phyloP scores from a whole-genome alignment of 1,284 basidiomycete species.

The Cutaneotrichosporon dermatis region DNA sequence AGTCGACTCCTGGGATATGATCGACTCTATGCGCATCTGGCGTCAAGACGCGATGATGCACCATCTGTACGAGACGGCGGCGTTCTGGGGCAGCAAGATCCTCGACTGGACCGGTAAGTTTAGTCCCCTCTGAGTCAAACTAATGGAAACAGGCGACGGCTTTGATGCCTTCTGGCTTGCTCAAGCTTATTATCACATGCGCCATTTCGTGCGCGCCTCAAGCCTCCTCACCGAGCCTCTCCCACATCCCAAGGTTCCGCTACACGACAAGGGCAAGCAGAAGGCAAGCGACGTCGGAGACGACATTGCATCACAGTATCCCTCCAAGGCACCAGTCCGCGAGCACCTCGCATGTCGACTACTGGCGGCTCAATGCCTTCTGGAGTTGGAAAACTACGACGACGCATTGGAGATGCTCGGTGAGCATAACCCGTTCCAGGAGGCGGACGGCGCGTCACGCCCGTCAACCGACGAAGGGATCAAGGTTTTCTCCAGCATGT shows the following conservation, averaged over 20 bases:
- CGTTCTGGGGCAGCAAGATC: slow-evolving; percentile 98
- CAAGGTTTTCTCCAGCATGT: slow-evolving; percentile 95
- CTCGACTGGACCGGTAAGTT: slow-evolving; percentile 83
- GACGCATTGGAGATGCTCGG: slow-evolving; percentile 92
- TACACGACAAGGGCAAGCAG: slow-evolving; percentile 15
- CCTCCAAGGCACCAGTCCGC: slow-evolving; percentile 56
- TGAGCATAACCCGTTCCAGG: slow-evolving; percentile 76
- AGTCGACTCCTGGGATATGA: slow-evolving; percentile 66
- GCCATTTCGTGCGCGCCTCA: slow-evolving; percentile 91
- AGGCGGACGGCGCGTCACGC: neutral
- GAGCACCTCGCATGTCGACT: slow-evolving; percentile 89
- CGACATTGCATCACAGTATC: neutral
- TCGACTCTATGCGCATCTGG: slow-evolving; percentile 95
- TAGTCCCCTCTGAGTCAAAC: neutral
- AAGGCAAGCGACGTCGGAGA: slow-evolving; percentile 13
- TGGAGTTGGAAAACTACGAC: slow-evolving; percentile 86
- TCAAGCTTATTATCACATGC: slow-evolving; percentile 91
- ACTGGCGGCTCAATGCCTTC: slow-evolving; percentile 89
- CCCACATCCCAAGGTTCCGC: neutral
- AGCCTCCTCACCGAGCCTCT: slow-evolving; percentile 74
- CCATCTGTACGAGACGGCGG: slow-evolving; percentile 93
- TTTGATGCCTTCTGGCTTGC: slow-evolving; percentile 99
- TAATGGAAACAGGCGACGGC: slow-evolving; percentile 63
- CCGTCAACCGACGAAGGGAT: slow-evolving; percentile 55
- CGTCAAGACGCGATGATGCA: slow-evolving; percentile 96